Evolutionary conservation across 2,329 filamentous ascomycete genomes (phyloP).

Genomic region (Scedosporium minutisporum): DNA sequence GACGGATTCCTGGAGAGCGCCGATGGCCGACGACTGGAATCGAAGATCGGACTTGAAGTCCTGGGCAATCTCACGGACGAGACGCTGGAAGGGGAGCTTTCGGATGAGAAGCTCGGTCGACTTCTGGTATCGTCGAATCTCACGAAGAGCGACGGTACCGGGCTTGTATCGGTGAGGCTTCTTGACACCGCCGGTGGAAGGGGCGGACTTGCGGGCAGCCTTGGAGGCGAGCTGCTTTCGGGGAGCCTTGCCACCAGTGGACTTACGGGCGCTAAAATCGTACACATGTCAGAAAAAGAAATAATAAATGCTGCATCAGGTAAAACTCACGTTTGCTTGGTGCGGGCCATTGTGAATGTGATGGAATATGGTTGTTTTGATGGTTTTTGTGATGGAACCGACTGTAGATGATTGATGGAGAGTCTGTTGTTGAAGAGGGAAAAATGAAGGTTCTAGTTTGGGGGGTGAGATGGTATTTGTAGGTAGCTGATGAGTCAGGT

Average conservation of each 20-base stretch:
- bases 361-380: conserved; percentile 15
- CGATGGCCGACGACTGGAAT: conserved; percentile 97
- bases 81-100: conserved; percentile 95
- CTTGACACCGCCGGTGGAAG: conserved; percentile 94
- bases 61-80: conserved; percentile 94
- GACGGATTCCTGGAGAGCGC: conserved; percentile 94
- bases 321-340: conserved; percentile 44
- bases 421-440: conserved; percentile 29
- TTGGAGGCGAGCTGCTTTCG: conserved; percentile 99
- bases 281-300: background rate
- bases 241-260: conserved; percentile 68
- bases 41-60: conserved; percentile 92
- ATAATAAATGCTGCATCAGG: too few relatives aligned
- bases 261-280: conserved; percentile 51
- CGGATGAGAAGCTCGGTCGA: conserved; percentile 91
- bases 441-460: conserved; percentile 22
- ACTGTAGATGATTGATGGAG: conserved; percentile 12
- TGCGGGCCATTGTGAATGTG: conserved; percentile 47
- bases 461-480: conserved; percentile 31
- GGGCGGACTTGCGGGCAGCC: conserved; percentile 96
- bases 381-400: conserved; percentile 18
- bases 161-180: conserved; percentile 88
- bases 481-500: conserved; percentile 8
- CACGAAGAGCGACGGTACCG: conserved; percentile 92
- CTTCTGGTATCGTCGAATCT: conserved; percentile 98